These are phyloP conservation scores for Arabidopsis thaliana DNA, from an alignment of 345 rosid species.

Conservation along the genomic window DNA sequence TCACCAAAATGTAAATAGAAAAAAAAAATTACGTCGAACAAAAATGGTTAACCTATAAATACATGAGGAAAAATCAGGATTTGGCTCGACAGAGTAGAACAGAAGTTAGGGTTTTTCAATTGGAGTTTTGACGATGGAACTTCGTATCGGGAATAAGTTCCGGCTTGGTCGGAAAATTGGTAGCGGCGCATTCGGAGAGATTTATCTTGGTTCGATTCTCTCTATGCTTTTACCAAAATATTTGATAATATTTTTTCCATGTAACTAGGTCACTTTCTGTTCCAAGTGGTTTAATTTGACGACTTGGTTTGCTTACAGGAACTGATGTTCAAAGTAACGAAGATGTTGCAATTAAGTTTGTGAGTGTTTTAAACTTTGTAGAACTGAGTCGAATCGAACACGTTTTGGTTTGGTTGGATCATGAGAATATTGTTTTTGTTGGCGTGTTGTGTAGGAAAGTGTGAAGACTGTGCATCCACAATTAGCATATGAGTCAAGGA, in stretches of 20 bases:
- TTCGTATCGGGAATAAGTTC: no score
- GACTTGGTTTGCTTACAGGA: background rate
- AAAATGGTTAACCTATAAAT: no score
- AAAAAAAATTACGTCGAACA: no score
- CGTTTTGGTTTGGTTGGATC: background rate
- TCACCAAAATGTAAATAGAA: no score
- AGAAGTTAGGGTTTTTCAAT: no score
- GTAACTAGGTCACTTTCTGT: background rate
- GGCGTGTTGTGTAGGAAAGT: background rate
- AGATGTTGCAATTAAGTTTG: background rate
- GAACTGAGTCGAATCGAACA: background rate
- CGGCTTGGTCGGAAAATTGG: no score
- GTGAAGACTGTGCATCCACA: background rate
- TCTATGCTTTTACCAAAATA: background rate
- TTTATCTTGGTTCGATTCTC: background rate
- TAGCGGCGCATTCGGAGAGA: no score
- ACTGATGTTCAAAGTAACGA: background rate
- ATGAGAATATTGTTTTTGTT: background rate
- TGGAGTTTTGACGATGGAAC: no score
- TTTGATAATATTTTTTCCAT: background rate
- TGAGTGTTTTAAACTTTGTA: background rate
- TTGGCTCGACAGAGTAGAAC: no score
- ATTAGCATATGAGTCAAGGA: background rate
- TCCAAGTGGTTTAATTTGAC: background rate
- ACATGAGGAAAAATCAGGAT: no score